Base-by-base conservation (phyloP, 192 early-diverging fungal genomes). In the Coemansia asiatica region DNA sequence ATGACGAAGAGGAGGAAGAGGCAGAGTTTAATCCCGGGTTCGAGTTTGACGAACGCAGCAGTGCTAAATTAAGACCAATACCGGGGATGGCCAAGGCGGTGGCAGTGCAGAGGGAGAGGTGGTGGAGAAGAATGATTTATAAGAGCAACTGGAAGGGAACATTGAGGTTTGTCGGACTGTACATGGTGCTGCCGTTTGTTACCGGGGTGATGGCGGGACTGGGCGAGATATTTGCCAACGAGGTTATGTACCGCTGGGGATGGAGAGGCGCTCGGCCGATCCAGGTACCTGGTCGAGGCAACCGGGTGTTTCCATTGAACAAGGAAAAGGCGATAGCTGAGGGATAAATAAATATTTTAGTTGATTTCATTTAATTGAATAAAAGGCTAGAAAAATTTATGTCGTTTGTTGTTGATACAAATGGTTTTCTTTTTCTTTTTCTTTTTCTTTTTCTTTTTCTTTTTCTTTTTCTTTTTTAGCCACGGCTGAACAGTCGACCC, bases 211-310 rank as follows among this genome's bases (percentile, higher is more conserved):
- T 84, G 80, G 70, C 77, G 2, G 91, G 91, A 4, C 87, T 92
- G 79, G 91, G 91, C 54, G 91, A 92, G 74, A 92, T 92, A 38
- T 87, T 88, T 66, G 91, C 91, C 55, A 90, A 92, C 72, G 91
- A 92, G 68, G 60, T 89, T 25, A 81, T 88, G 29, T 91, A 85
- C 66, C 83, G 85, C 22, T 89, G 85, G 84, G 91, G 91, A 7
- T 92, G 91, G 91, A 58, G 69, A n/a, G 79, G 79, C 12, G 79
- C 79, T 0, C 63, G 75, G 9, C 74, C 75, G 6, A 60, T 82
- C 22, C 48, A 60, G 51, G 79, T 82, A 0, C 28, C 55, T 12
- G 71, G 75, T 9, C 64, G 79, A 47, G 61, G 66, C 35, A 49
- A 49, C 49, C 78, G 66, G 13, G 65, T 66, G 33, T 75, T 75